Evolutionary conservation across 495 filamentous ascomycete genomes (phyloP).

Genomic region (Podospora pseudoanserina): DNA sequence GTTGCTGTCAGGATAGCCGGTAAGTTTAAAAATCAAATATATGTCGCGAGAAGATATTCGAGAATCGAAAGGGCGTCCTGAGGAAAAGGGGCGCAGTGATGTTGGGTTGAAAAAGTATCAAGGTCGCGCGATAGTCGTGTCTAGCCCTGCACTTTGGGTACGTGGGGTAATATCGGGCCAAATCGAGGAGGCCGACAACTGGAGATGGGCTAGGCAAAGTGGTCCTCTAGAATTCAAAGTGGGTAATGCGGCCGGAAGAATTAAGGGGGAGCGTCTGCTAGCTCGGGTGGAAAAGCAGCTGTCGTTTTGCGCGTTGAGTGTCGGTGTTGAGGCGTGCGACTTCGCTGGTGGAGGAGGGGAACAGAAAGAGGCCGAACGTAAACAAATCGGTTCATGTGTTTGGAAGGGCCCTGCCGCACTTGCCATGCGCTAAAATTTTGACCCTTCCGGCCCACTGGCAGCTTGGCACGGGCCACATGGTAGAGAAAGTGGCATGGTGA

Average conservation of each 20-base stretch:
- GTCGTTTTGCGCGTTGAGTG: neutral
- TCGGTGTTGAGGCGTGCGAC: conserved; percentile 7
- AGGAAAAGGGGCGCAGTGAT: neutral
- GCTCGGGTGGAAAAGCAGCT: neutral
- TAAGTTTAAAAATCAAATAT: neutral
- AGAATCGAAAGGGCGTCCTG: neutral
- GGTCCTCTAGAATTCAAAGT: neutral
- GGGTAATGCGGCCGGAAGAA: neutral
- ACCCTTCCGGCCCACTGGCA: conserved; percentile 12
- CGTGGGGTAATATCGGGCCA: conserved; percentile 1
- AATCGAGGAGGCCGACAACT: neutral
- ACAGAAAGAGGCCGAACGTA: conserved; percentile 18
- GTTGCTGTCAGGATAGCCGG: neutral
- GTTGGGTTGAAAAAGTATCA: neutral
- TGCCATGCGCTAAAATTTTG: conserved; percentile 19
- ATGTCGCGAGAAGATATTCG: neutral
- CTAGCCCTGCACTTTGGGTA: neutral
- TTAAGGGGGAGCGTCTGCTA: neutral
- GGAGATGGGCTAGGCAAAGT: neutral
- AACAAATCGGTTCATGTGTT: conserved; percentile 23
- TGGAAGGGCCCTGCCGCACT: conserved; percentile 13
- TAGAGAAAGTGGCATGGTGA: neutral
- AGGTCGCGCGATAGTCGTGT: conserved; percentile 1
- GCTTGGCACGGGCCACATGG: conserved; percentile 11
- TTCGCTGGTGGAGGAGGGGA: conserved; percentile 11